Evolutionary conservation across 495 filamentous ascomycete species (phyloP), one percentile per base, ranked within the genome.

Genomic region (Pseudotulostoma volvatum): DNA sequence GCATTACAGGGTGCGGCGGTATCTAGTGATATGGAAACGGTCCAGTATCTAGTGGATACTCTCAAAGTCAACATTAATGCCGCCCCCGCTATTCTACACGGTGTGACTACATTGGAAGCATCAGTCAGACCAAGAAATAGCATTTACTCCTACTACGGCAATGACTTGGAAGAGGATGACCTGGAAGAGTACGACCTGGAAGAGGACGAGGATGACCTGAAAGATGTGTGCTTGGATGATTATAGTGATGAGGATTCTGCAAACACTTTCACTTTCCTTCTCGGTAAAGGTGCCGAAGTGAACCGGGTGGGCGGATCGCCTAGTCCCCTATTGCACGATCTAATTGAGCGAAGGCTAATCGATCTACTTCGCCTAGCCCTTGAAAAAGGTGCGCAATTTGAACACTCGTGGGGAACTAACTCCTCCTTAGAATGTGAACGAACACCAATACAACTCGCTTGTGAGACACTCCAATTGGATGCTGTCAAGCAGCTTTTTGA

Each of bases 1-100:
- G 43, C 56, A 1, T 34, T 62, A 1, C 59, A 62, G 25, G 43
- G 39, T 1, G 56, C 56, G 7, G 48, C 49, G 7, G 46, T 50
- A 40, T 33, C 35, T 1, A 45, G 49, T 11, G 39, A 49, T 15
- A 20, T 42, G 11, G 31, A 49, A 1, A 50, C 36, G 43, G 36
- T 35, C 36, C 40, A n/a, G 17, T 44, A 9, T 40, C 28, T 41
- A 17, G 34, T 1, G 7, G 15, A 23, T 4, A 14, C 8, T 9
- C n/a, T n/a, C n/a, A 33, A 33, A 18, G 61, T 56, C 4, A 33
- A 58, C 25, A 35, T 58, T 8, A 48, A 59, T 30, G 42, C 33
- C 16, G 33, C 39, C n/a, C 38, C 47, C 5, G 39, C 37, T 32
- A 5, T 28, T 11, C 5, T 11, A 11, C 5, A 28, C 5, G 23